Percentiles rank a stretch among this genome's conserved stretches.
Evolutionary conservation across 2,329 filamentous ascomycete genomes (phyloP).

Genomic region (Tolypocladium sp.): DNA sequence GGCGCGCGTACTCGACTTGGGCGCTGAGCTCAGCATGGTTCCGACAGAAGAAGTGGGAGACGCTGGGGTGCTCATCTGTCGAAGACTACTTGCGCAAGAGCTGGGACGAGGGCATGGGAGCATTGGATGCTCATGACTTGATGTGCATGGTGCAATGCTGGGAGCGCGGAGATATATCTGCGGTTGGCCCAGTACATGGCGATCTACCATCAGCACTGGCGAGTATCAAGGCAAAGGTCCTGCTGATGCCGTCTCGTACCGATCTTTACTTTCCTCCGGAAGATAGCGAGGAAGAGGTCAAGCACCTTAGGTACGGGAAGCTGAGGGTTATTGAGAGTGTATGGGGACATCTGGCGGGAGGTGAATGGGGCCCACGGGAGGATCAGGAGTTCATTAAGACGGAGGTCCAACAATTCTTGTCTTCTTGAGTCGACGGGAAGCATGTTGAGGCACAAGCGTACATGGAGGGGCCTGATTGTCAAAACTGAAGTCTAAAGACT

Average conservation of each 20-base stretch:
- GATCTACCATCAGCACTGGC: neutral
- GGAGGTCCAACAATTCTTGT: neutral
- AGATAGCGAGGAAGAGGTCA: neutral
- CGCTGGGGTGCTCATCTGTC: constrained; percentile 1
- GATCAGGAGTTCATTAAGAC: neutral
- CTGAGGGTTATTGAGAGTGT: neutral
- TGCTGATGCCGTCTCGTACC: neutral
- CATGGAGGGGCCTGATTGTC: too few species aligned
- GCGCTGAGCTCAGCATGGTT: constrained; percentile 4
- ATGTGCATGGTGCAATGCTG: neutral
- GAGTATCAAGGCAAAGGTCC: neutral
- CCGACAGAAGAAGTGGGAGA: constrained; percentile 5
- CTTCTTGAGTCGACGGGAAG: neutral
- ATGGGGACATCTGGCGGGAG: neutral
- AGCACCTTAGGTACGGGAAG: neutral
- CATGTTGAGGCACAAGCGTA: too few species aligned
- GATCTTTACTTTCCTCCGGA: neutral
- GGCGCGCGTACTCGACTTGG: constrained; percentile 3
- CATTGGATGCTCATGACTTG: neutral
- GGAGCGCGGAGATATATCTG: neutral
- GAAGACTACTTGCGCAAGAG: neutral
- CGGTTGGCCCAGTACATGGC: neutral
- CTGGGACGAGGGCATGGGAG: neutral
- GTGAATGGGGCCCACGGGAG: neutral
- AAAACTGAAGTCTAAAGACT: too few species aligned